A percentile compares a stretch with the other conserved stretches of the same genome.
Evolutionary conservation across 225 moss, liverwort and hornwort genomes (phyloP).

Genomic region (Pseudisothecium myosuroides): DNA sequence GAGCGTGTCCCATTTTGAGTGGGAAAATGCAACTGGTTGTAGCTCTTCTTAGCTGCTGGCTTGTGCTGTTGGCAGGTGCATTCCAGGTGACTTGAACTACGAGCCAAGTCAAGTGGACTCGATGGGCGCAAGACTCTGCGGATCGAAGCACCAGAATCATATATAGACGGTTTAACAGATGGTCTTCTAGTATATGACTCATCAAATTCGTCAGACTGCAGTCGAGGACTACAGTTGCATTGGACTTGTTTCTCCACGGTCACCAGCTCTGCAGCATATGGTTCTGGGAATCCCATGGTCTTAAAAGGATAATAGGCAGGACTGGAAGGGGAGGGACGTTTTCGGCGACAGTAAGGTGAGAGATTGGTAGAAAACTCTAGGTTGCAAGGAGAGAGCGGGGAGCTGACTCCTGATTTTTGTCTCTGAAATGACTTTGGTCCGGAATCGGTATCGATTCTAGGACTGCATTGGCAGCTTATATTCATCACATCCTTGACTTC

Average conservation of each 20-base stretch:
- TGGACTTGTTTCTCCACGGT: constrained; percentile 7
- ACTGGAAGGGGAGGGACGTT: neutral
- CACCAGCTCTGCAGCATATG: constrained; percentile 21
- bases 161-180: neutral
- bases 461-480: constrained; percentile 22
- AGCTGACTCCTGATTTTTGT: constrained; percentile 1
- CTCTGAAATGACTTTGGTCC: neutral
- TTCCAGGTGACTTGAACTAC: neutral
- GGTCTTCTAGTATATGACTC: neutral
- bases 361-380: neutral
- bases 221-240: neutral
- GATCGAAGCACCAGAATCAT: neutral
- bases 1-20: constrained; percentile 6
- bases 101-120: constrained; percentile 3
- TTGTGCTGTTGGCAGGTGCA: constrained; percentile 12
- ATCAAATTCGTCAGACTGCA: neutral
- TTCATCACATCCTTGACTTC: neutral
- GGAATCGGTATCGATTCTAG: neutral
- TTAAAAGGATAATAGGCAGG: neutral
- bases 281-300: neutral
- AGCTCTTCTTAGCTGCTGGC: neutral
- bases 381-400: neutral
- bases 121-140: constrained; percentile 1
- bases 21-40: neutral
- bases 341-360: neutral